Base-by-base conservation (phyloP, 2,329 filamentous ascomycete genomes). In the Aspergillus sp. region DNA sequence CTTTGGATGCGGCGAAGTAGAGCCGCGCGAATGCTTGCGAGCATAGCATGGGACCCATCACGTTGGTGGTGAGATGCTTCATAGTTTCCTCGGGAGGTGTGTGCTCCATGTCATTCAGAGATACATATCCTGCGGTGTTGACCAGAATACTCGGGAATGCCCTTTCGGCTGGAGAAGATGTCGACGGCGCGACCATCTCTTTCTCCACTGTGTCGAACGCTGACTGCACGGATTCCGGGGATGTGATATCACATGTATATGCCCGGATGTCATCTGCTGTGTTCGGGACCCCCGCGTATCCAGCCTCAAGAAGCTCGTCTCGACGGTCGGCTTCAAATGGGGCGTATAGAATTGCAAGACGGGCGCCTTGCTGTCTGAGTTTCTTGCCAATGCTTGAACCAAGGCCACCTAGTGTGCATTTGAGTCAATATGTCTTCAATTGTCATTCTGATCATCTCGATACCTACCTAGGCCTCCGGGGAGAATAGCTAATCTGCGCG, bases 221-320 rank as follows among this genome's bases (percentile, higher is more conserved):
- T 2, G 65, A 60, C 15, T 68, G 63, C 2, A 82, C 73, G 0
- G 73, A 72, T 5, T 72, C 65, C 13, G 72, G 60, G 1, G 70
- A 70, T 1, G 74, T 74, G 49, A 78, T 71, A 53, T 79, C 75
- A 61, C 74, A 76, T 60, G 67, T 63, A 33, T 69, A 67, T 3
- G 64, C 59, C 44, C 53, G 56, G 46, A 70, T 64, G 5, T 57
- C 52, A 9, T 64, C 53, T 4, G 47, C 47, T 5, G 55, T 22
- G 6, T 49, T 47, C 7, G 37, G 17, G 3, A 22, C 37, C 9
- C 17, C 37, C 30, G 63, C 63, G 54, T 72, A 75, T 3, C 64
- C 57, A 1, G 60, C 44, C 12, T 63, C 57, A 15, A 76, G 60
- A 0, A 68, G 62, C 33, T 68, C 55, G 19, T 68, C 58, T 15